A percentile compares a stretch with the other conserved stretches of the same genome.
phyloP scores from a whole-genome alignment of 768 basidiomycete species.

The Rhizopogon sp. region DNA sequence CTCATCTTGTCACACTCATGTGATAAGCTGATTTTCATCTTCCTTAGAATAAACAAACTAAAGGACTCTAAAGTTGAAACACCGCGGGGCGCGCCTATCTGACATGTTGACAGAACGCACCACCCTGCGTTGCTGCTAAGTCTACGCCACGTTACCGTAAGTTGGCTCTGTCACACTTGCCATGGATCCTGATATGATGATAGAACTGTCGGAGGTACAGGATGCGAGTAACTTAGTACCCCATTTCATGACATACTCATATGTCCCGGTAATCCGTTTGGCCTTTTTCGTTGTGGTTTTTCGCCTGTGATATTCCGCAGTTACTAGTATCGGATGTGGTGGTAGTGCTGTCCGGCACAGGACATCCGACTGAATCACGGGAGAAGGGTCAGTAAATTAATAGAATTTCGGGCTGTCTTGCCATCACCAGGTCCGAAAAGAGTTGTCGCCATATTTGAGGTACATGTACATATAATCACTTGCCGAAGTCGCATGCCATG shows the following conservation, averaged over 20 bases:
- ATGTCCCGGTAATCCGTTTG: not conserved
- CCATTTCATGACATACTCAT: not conserved
- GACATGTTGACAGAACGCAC: not conserved
- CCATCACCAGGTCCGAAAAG: not conserved
- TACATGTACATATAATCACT: not conserved
- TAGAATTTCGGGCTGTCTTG: not conserved
- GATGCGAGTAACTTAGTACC: not conserved
- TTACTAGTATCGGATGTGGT: not conserved
- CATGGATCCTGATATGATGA: not conserved
- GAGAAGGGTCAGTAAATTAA: not conserved
- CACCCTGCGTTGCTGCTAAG: not conserved
- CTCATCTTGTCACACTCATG: not conserved
- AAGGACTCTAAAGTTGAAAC: not conserved
- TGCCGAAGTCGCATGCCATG: slow-evolving; percentile 1
- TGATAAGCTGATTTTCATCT: no score
- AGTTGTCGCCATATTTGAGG: not conserved
- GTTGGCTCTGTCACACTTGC: not conserved
- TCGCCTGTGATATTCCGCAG: no score
- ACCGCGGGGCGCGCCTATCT: not conserved
- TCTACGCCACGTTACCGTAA: not conserved
- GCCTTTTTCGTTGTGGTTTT: not conserved
- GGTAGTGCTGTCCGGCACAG: not conserved
- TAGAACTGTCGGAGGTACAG: not conserved
- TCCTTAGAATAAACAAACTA: no score
- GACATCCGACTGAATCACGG: not conserved